Conservation (phyloP, 202 grass and related monocot genomes). For the Setaria viridis region DNA sequence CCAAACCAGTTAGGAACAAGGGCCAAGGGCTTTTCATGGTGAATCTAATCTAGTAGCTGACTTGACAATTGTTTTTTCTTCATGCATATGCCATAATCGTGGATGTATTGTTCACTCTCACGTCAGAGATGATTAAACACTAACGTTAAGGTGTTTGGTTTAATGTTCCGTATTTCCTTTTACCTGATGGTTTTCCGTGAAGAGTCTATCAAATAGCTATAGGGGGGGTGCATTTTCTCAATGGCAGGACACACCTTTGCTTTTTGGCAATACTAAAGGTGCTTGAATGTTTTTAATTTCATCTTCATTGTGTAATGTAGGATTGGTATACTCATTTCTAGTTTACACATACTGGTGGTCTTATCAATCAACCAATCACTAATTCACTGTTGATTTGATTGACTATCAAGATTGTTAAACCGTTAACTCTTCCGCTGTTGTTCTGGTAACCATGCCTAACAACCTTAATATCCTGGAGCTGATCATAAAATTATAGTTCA, state of each 20-base stretch:
- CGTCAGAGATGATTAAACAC: background rate
- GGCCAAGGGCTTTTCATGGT: background rate
- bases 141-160: background rate
- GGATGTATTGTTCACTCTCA: background rate
- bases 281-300: background rate
- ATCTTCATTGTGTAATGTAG: background rate
- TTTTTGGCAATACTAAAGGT: background rate
- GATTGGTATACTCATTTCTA: background rate
- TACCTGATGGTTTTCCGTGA: conserved; percentile 9
- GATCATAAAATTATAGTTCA: background rate
- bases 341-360: background rate
- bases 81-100: background rate
- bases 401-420: background rate
- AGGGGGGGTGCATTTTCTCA: background rate
- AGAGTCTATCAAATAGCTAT: background rate
- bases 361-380: background rate
- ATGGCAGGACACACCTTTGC: background rate
- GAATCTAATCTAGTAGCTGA: background rate
- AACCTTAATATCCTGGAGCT: background rate
- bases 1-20: background rate
- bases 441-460: conserved; percentile 3
- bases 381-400: background rate
- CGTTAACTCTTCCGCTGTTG: conserved; percentile 25
- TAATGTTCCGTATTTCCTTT: conserved; percentile 19
- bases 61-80: background rate